Evolutionary conservation across 1,284 basidiomycete species (phyloP).

Genomic region (Rhodofomes roseus): DNA sequence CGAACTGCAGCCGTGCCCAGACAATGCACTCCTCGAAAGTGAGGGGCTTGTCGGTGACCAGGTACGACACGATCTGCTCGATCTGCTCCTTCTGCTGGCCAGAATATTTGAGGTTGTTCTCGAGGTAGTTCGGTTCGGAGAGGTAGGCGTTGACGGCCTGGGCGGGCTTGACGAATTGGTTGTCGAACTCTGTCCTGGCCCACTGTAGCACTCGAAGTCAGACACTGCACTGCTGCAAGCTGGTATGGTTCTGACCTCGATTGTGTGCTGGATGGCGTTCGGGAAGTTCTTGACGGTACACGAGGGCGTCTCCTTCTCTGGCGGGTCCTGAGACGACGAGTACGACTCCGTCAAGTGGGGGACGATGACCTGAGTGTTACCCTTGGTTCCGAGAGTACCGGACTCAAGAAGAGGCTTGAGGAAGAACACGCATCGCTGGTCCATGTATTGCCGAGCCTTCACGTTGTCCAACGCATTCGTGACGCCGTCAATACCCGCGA

Average conservation of each 20-base stretch:
- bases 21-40: conserved; percentile 97
- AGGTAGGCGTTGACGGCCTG: conserved; percentile 97
- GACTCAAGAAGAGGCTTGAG: conserved; percentile 96
- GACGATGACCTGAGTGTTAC: conserved; percentile 95
- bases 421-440: conserved; percentile 97
- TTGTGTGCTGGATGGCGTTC: conserved; percentile 98
- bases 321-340: conserved; percentile 97
- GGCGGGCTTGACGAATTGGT: conserved; percentile 90
- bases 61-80: conserved; percentile 86
- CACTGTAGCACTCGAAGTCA: conserved; percentile 52
- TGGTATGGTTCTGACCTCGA: conserved; percentile 59
- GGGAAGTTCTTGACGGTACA: conserved; percentile 99
- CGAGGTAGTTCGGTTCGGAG: conserved; percentile 94
- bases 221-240: not conserved
- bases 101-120: conserved; percentile 86
- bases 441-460: conserved; percentile 96
- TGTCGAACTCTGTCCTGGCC: conserved; percentile 93
- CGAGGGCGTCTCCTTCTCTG: conserved; percentile 96
- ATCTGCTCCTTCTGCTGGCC: conserved; percentile 90
- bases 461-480: conserved; percentile 99
- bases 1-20: conserved; percentile 96
- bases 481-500: conserved; percentile 85
- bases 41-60: conserved; percentile 90
- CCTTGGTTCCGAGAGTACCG: conserved; percentile 98
- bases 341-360: conserved; percentile 98